Evolutionary conservation across 2,329 filamentous ascomycete species (phyloP).

Genomic region (Pezicula radicicola): DNA sequence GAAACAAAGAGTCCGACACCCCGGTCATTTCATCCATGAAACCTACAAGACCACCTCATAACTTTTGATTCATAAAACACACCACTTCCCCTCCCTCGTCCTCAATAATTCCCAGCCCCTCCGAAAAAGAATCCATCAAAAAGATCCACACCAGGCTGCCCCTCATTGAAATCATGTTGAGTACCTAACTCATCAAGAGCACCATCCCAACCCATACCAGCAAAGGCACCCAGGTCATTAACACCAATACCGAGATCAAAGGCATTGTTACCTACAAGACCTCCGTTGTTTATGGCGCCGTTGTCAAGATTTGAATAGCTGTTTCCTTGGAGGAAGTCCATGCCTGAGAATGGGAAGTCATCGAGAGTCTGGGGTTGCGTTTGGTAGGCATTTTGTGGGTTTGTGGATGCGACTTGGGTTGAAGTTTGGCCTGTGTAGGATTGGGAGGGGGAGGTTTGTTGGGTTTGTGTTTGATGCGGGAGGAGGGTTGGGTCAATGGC

Average conservation of each 20-base stretch:
- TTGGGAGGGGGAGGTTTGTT: slow-evolving; percentile 9
- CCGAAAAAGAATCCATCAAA: slow-evolving; percentile 56
- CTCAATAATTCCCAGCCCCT: slow-evolving; percentile 16
- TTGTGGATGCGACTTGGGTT: slow-evolving; percentile 3
- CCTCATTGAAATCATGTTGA: slow-evolving; percentile 25
- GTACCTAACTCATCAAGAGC: slow-evolving; percentile 7
- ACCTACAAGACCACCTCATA: too few relatives aligned
- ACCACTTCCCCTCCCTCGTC: neutral
- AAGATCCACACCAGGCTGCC: slow-evolving; percentile 34
- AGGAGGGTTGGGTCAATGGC: slow-evolving; percentile 25
- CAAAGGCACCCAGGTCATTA: slow-evolving; percentile 11
- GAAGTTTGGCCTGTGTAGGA: neutral
- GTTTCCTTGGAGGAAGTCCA: slow-evolving; percentile 22
- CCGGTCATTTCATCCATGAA: too few relatives aligned
- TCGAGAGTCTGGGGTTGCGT: slow-evolving; percentile 7
- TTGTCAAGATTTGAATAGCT: neutral
- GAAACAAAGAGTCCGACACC: too few relatives aligned
- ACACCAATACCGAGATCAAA: slow-evolving; percentile 8
- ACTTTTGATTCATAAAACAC: too few relatives aligned
- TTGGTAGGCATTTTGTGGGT: slow-evolving; percentile 7
- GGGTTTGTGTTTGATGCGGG: slow-evolving; percentile 4
- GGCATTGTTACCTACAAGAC: neutral
- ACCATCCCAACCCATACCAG: slow-evolving; percentile 17
- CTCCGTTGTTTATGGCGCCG: slow-evolving; percentile 8
- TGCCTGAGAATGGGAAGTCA: slow-evolving; percentile 20